Evolutionary conservation across 345 rosid genomes (phyloP).

Genomic region (Linum lewisii): DNA sequence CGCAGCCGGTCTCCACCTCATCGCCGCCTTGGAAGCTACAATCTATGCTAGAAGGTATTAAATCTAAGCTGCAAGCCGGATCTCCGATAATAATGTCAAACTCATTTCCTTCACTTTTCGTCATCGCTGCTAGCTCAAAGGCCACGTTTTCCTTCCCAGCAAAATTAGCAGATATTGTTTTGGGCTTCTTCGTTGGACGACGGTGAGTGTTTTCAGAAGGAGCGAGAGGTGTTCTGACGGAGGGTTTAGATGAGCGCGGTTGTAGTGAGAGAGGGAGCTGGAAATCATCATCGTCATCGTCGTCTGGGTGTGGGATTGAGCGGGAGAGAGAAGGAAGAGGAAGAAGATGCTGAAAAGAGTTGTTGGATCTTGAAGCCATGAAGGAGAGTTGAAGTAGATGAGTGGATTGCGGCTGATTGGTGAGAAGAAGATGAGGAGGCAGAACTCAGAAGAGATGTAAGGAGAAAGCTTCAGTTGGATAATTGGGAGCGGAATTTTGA

Average conservation of each 20-base stretch:
- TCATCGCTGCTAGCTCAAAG: conserved; percentile 9
- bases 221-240: conserved; percentile 15
- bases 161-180: conserved; percentile 6
- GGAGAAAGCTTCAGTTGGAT: neutral
- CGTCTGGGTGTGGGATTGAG: neutral
- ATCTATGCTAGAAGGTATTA: conserved; percentile 54
- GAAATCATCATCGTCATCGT: conserved; percentile 51
- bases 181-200: conserved; percentile 30
- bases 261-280: conserved; percentile 38
- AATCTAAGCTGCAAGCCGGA: conserved; percentile 47
- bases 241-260: neutral
- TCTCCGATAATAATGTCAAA: conserved; percentile 7
- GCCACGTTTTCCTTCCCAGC: conserved; percentile 43
- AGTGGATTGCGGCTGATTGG: neutral
- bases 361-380: neutral
- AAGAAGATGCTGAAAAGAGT: neutral
- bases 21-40: conserved; percentile 15
- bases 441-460: neutral
- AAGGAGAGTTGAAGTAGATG: neutral
- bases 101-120: neutral
- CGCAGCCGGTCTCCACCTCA: neutral
- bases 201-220: conserved; percentile 25
- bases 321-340: neutral
- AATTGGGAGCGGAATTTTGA: neutral
- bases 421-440: neutral